Evolutionary conservation across 345 rosid species (phyloP), one percentile per base, ranked within the genome.

Genomic region (Melastoma malabathricum): DNA sequence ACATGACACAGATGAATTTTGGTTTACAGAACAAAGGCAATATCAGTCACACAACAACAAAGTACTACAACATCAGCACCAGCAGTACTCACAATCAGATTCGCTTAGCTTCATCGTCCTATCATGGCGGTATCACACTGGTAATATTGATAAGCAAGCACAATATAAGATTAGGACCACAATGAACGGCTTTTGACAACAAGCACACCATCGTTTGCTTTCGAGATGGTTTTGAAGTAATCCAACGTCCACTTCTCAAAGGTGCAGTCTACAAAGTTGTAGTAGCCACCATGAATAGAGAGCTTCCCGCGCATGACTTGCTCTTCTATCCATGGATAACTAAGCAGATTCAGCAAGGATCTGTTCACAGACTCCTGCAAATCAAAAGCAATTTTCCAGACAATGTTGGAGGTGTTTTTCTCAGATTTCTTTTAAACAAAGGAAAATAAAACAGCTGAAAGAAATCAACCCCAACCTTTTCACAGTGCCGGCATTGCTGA

Each of bases 171-270:
- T 38, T 55, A 55, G 15, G 19, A 44, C 10, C 98, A 90, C 46
- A 75, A 64, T 6, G 83, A 79, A 12, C 64, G 58, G 63, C 75
- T 58, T 59, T 77, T 82, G 17, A 82, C 71, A n/a, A 73, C 70
- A 34, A 73, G 55, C 48, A 58, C 62, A 17, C 65, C 67, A 14
- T 39, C 63, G 38, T 72, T 67, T 56, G 56, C 84, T 19, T 60
- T 65, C 57, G 41, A 54, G 19, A 62, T 70, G 65, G 73, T 75
- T 60, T 55, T 74, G 39, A 29, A 43, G 61, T 84, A 79, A 63
- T 92, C 95, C 48, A 93, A 66, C 0, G 97, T 82, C 97, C 99
- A 93, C 74, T 83, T 93, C 94, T 84, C 94, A 41, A 88, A 93
- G 1, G 95, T 64, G 66, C 97, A 88, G 64, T 79, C 68, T 3